Conservation (phyloP, 2,329 filamentous ascomycete genomes). For the Penicillium sp. region DNA sequence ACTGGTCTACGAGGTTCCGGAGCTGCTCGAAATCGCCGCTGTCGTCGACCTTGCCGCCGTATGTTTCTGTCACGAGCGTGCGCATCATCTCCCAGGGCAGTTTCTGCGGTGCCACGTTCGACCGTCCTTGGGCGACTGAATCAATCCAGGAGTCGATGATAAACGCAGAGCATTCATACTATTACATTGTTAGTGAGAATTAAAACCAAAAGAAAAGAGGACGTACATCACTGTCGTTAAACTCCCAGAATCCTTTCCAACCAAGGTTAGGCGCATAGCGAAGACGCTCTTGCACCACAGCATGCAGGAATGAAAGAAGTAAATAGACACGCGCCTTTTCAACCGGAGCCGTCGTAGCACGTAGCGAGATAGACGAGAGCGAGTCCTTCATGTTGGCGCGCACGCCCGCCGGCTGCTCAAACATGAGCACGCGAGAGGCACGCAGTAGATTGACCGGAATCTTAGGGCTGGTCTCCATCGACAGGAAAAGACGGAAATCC, state of each 20-base stretch:
- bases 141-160: conserved; percentile 97
- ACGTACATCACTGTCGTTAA: conserved; percentile 96
- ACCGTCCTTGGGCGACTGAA: conserved; percentile 72
- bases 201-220: neutral
- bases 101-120: conserved; percentile 88
- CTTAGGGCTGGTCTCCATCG: conserved; percentile 95
- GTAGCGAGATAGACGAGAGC: conserved; percentile 72
- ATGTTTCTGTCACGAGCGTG: conserved; percentile 86
- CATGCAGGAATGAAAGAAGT: conserved; percentile 88
- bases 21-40: conserved; percentile 77
- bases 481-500: conserved; percentile 92
- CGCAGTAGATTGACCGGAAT: conserved; percentile 94
- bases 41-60: conserved; percentile 96
- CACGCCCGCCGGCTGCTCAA: conserved; percentile 95
- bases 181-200: conserved; percentile 21
- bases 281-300: conserved; percentile 89
- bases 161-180: conserved; percentile 96
- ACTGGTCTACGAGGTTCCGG: conserved; percentile 65
- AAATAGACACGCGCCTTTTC: conserved; percentile 89
- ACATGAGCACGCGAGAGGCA: conserved; percentile 91
- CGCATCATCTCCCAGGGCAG: conserved; percentile 97
- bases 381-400: conserved; percentile 99
- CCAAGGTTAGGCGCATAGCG: conserved; percentile 90
- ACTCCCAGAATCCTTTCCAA: conserved; percentile 99
- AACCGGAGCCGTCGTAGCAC: conserved; percentile 76